Base-by-base conservation (phyloP, 805 yeast genomes). In the Yarrowia yakushimensis region DNA sequence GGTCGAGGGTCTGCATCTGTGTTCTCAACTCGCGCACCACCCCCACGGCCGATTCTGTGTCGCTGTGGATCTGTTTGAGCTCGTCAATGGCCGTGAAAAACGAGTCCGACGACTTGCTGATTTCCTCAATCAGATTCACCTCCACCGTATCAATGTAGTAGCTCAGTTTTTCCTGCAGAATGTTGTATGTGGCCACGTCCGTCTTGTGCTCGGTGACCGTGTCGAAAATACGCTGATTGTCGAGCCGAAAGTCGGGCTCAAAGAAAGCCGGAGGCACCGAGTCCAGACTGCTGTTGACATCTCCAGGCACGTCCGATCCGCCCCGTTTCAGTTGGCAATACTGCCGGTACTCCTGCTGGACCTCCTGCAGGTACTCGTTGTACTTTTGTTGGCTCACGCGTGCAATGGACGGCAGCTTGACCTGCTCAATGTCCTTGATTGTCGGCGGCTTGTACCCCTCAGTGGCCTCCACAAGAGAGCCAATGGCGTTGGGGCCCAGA, bases 81-180 rank as follows among this genome's bases (percentile, higher is more conserved):
- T 90, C 96, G 61, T 85, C 89, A 62, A 96, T 76, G 0, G 97
- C 92, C 59, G 84, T 84, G 74, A 91, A 91, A 70, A 94, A 93
- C 8, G 92, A 85, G 60, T 85, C 84, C 0, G 97, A 89, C 0
- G 97, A 87, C 66, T 83, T 82, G 3, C 96, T 87, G 31, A 94
- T 90, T 72, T 91, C 97, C 39, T 82, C 79, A 18, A 92, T 87
- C 42, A 93, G 75, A 65, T 87, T 86, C 36, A 88, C 78, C 73
- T 93, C 99, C 0, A 93, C 90, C 0, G 85, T 79, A 71, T 94
- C 98, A 62, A 94, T 77, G 69, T 91, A 90, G 74, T 85, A 85
- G 3, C 94, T 88, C 33, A 93, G 76, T 69, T 84, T 85, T 45
- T 90, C 96, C 69, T 87, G 96, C 17, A 92, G 72, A 22, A 79